These are phyloP conservation scores for Blastocystis sp. DNA, from an alignment of 352 stramenopile genomes.

Conservation along the genomic window DNA sequence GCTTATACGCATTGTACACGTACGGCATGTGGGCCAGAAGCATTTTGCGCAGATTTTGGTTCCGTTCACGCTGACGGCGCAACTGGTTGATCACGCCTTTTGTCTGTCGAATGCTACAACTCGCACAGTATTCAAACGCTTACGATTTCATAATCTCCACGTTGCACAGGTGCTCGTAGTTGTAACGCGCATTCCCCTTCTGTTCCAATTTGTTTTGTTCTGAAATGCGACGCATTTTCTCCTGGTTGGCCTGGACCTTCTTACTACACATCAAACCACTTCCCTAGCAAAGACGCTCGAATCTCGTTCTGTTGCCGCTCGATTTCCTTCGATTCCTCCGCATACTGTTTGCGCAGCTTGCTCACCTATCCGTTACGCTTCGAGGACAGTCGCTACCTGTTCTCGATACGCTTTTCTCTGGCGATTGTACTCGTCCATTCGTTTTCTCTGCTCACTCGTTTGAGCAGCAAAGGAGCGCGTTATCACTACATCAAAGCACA, in stretches of 20 bases:
- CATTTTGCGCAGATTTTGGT: background rate
- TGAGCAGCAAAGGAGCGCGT: background rate
- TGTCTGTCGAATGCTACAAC: background rate
- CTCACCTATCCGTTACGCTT: background rate
- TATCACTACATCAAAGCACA: background rate
- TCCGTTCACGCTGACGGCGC: background rate
- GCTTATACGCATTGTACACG: constrained; percentile 21
- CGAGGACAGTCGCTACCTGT: background rate
- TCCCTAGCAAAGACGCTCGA: background rate
- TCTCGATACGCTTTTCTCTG: background rate
- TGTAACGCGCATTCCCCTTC: background rate
- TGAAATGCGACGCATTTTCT: background rate
- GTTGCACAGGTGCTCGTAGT: constrained; percentile 47
- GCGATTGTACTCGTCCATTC: background rate
- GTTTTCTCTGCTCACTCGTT: background rate
- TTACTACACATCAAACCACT: background rate
- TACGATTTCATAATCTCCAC: constrained; percentile 50
- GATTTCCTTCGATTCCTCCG: background rate
- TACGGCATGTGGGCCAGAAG: background rate
- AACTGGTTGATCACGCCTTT: constrained; percentile 25
- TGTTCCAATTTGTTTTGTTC: background rate
- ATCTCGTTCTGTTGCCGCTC: constrained; percentile 14
- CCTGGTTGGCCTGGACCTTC: constrained; percentile 15
- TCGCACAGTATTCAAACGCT: background rate
- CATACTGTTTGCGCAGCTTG: constrained; percentile 37